phyloP scores from a whole-genome alignment of 2,329 filamentous ascomycete species.

The Pyricularia pennisetigena region DNA sequence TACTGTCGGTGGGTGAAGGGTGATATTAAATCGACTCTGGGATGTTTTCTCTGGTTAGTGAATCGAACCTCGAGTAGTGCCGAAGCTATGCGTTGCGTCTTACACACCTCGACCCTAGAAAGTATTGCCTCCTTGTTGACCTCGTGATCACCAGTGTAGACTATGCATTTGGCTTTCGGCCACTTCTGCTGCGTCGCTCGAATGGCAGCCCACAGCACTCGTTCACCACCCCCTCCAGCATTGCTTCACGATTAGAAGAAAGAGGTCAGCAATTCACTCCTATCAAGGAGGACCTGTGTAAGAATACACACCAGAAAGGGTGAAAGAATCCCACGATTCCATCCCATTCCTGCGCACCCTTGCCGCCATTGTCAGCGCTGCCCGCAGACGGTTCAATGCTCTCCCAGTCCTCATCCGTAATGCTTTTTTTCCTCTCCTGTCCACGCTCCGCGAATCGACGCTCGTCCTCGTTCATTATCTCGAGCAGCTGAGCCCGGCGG shows the following conservation, averaged over 20 bases:
- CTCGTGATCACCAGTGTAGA: constrained; percentile 94
- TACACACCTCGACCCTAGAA: constrained; percentile 57
- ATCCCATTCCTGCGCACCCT: constrained; percentile 54
- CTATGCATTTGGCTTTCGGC: constrained; percentile 79
- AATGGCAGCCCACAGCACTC: constrained; percentile 93
- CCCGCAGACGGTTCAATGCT: constrained; percentile 43
- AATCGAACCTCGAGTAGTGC: too few relatives aligned
- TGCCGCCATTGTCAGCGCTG: constrained; percentile 25
- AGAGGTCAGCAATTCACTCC: not conserved
- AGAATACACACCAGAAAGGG: constrained; percentile 69
- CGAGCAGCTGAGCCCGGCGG: constrained; percentile 46
- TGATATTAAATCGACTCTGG: constrained; percentile 83
- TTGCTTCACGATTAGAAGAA: constrained; percentile 53
- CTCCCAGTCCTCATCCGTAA: constrained; percentile 57
- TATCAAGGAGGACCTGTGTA: not conserved
- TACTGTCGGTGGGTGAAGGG: constrained; percentile 71
- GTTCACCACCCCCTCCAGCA: constrained; percentile 88
- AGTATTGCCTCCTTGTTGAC: constrained; percentile 74
- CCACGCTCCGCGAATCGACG: constrained; percentile 22
- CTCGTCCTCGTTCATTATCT: constrained; percentile 37
- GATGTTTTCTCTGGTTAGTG: not conserved
- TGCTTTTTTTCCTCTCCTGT: constrained; percentile 22
- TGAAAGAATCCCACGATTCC: constrained; percentile 95
- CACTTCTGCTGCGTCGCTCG: constrained; percentile 81
- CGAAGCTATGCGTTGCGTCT: not conserved